These are phyloP conservation scores for Schizophyllum amplum DNA, from an alignment of 1,284 basidiomycete genomes.

Conservation along the genomic window DNA sequence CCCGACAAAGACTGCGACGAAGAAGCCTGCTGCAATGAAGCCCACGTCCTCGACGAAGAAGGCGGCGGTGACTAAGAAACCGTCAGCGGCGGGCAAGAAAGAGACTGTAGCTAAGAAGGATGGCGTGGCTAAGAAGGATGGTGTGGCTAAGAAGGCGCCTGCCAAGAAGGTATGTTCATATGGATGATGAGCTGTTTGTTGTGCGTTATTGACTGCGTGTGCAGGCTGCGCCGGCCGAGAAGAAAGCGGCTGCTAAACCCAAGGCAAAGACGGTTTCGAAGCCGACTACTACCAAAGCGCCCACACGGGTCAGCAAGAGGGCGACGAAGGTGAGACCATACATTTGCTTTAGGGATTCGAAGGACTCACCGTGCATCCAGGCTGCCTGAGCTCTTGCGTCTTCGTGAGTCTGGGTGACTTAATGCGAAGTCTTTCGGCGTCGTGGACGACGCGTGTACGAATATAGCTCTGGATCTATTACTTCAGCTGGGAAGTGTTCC, in stretches of 20 bases:
- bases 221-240: not conserved
- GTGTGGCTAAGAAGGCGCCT: not conserved
- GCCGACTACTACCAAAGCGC: not conserved
- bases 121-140: no score
- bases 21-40: not conserved
- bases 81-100: no score
- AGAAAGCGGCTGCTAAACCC: not conserved
- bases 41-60: no score
- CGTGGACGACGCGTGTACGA: no score
- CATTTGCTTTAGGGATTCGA: not conserved
- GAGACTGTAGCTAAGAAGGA: no score
- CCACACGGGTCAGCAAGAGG: not conserved
- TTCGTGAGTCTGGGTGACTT: no score
- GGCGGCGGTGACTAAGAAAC: not conserved
- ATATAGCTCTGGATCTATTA: no score
- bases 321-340: not conserved
- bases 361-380: not conserved
- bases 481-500: no score
- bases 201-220: not conserved
- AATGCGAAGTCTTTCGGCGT: no score
- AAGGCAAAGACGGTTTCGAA: not conserved
- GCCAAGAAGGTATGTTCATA: not conserved
- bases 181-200: no score
- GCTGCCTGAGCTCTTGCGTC: no score
- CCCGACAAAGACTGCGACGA: conserved; percentile 12